Base-by-base conservation (phyloP, 441 rosid genomes). In the Populus trichocarpa region DNA sequence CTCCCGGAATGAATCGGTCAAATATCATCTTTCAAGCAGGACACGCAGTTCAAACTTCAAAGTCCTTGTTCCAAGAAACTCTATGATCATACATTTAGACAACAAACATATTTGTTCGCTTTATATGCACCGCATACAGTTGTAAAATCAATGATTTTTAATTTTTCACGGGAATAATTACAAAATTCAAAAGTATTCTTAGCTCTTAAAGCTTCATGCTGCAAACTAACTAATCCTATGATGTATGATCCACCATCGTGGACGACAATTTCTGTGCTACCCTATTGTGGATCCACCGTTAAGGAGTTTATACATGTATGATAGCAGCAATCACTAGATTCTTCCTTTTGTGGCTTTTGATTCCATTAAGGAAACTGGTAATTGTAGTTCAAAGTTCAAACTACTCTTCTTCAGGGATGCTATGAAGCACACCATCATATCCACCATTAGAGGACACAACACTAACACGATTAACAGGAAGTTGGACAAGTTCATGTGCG, bases 351-450 rank as follows among this genome's bases (percentile, higher is more conserved):
- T 50, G n/a, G 57, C 57, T 50, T 50, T 50, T 14, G 57, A 14
- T 50, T 50, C 57, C 57, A 1, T 50, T 50, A 50, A 50, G 57
- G 57, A 14, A 14, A 50, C 57, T 4, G 18, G 57, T 50, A 50
- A 20, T 5, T 14, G 57, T 16, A 14, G 57, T 50, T 50, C 57
- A 50, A 14, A 50, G 57, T 4, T 50, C 57, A 4, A 22, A 26
- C 28, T 68, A 80, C 63, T 22, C n/a, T 74, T 85, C 87, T 77
- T 84, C 88, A 1, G 83, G 86, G 14, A 86, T 70, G 9, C 78
- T 78, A 23, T 30, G 32, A 30, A 30, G 32, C 32, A 30, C 32
- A 30, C 32, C 32, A 30, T 4, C 32, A 30, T 30, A 4, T 22
- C 32, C 23, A 38, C 26, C 22, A 36, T 30, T 0, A 53, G 76